Percentiles rank a stretch among this genome's conserved stretches.
Evolutionary conservation across 768 basidiomycete genomes (phyloP).

Genomic region (Naematelia encephala): DNA sequence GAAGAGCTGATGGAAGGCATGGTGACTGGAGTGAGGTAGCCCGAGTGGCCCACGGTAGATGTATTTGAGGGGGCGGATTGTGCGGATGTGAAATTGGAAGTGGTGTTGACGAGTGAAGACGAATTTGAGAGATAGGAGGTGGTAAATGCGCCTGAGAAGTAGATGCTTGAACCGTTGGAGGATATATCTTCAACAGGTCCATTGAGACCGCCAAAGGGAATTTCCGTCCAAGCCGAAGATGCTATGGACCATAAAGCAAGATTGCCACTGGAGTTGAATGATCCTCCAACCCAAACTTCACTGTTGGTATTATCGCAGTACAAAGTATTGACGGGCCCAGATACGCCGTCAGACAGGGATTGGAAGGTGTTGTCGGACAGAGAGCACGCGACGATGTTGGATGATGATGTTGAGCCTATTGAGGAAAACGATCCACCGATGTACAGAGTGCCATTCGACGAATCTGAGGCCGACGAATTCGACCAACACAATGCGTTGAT

Average conservation of each 20-base stretch:
- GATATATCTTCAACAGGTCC: slow-evolving; percentile 76
- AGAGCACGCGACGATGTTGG: slow-evolving; percentile 72
- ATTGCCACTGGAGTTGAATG: slow-evolving; percentile 42
- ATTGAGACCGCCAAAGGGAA: slow-evolving; percentile 76
- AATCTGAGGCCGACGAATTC: slow-evolving; percentile 14
- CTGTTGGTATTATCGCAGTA: slow-evolving; percentile 64
- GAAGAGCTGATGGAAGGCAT: slow-evolving; percentile 65
- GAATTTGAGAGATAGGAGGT: slow-evolving; percentile 59
- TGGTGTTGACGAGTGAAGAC: slow-evolving; percentile 57
- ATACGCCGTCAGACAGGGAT: slow-evolving; percentile 56
- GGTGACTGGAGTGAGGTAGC: slow-evolving; percentile 72
- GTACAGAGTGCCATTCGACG: slow-evolving; percentile 61
- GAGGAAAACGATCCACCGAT: slow-evolving; percentile 80
- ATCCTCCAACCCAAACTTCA: slow-evolving; percentile 50
- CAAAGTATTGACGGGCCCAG: slow-evolving; percentile 68
- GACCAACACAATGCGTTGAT: slow-evolving; percentile 67
- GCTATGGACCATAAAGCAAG: slow-evolving; percentile 49
- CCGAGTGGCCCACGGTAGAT: slow-evolving; percentile 71
- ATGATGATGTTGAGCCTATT: slow-evolving; percentile 60
- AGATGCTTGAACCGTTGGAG: slow-evolving; percentile 66
- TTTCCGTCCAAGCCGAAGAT: slow-evolving; percentile 61
- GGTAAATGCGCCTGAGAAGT: slow-evolving; percentile 85
- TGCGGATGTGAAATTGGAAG: slow-evolving; percentile 67
- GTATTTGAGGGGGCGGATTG: slow-evolving; percentile 69
- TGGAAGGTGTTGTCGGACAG: slow-evolving; percentile 19